phyloP scores from a whole-genome alignment of 2,329 filamentous ascomycete species.

The Diaporthe ampelina region DNA sequence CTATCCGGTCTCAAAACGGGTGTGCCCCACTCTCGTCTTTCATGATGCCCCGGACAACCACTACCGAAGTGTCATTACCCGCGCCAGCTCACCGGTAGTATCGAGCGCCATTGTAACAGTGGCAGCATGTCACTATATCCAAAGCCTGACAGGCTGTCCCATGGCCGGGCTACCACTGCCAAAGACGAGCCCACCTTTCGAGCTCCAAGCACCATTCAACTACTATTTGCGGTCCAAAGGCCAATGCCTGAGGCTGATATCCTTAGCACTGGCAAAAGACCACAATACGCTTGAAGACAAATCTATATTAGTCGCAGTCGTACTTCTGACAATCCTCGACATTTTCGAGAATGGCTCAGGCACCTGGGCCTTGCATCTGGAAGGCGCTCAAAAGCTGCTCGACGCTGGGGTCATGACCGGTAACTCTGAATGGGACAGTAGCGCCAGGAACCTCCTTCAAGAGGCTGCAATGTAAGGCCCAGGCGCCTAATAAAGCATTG shows the following conservation, averaged over 20 bases:
- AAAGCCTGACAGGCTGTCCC: background rate
- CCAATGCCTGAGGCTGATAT: constrained; percentile 4
- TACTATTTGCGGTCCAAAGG: constrained; percentile 15
- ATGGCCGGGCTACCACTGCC: background rate
- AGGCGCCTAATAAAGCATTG: too few species aligned
- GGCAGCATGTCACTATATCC: background rate
- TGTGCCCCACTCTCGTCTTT: constrained; percentile 13
- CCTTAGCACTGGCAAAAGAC: background rate
- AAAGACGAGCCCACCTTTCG: background rate
- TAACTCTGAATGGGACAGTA: background rate
- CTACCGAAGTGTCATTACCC: background rate
- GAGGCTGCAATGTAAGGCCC: background rate
- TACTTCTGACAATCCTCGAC: background rate
- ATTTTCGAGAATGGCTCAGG: background rate
- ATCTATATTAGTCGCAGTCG: background rate
- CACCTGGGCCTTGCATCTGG: background rate
- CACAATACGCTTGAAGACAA: background rate
- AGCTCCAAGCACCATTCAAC: background rate
- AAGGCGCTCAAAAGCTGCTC: constrained; percentile 1
- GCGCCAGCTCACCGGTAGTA: constrained; percentile 5
- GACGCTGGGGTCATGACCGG: background rate
- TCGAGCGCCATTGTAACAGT: background rate
- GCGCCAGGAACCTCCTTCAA: background rate
- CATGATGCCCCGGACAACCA: background rate
- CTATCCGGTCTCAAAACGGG: background rate